Evolutionary conservation across 179 eudicot genomes (phyloP).

Genomic region (Heliamphora pulchella): DNA sequence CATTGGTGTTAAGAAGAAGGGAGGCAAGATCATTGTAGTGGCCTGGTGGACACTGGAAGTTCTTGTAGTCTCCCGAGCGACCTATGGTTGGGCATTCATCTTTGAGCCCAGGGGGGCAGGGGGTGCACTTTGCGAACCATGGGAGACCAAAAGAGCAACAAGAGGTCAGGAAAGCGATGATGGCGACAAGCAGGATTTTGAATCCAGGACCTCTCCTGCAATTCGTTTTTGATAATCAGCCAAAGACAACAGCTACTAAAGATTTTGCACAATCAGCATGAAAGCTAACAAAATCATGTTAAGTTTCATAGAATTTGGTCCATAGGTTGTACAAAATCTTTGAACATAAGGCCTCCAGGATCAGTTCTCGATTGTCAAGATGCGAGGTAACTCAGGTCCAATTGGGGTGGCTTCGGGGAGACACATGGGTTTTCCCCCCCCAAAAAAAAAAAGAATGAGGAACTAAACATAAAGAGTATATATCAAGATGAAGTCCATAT

Average conservation of each 20-base stretch:
- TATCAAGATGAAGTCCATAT: not conserved
- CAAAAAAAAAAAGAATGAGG: not conserved
- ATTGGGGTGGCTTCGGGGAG: no score
- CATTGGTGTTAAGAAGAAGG: slow-evolving; percentile 77
- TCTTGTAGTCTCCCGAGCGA: slow-evolving; percentile 70
- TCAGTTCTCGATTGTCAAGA: no score
- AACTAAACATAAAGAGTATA: not conserved
- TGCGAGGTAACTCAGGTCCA: no score
- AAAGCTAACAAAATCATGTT: not conserved
- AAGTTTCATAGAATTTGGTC: not conserved
- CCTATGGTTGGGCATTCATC: slow-evolving; percentile 60
- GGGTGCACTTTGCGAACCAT: slow-evolving; percentile 59
- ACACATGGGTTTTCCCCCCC: no score
- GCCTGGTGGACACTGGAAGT: slow-evolving; percentile 67
- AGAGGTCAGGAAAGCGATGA: slow-evolving; percentile 61
- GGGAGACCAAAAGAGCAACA: slow-evolving; percentile 71
- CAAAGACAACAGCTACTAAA: not conserved
- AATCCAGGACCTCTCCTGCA: slow-evolving; percentile 73
- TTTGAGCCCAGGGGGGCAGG: slow-evolving; percentile 47
- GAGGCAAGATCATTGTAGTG: slow-evolving; percentile 86
- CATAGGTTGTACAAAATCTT: not conserved
- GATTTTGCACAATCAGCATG: not conserved
- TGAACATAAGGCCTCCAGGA: not conserved
- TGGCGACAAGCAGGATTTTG: slow-evolving; percentile 57
- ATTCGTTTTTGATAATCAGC: slow-evolving; percentile 13